phyloP scores from a whole-genome alignment of 2,329 filamentous ascomycete genomes.

The Talaromyces sp. region DNA sequence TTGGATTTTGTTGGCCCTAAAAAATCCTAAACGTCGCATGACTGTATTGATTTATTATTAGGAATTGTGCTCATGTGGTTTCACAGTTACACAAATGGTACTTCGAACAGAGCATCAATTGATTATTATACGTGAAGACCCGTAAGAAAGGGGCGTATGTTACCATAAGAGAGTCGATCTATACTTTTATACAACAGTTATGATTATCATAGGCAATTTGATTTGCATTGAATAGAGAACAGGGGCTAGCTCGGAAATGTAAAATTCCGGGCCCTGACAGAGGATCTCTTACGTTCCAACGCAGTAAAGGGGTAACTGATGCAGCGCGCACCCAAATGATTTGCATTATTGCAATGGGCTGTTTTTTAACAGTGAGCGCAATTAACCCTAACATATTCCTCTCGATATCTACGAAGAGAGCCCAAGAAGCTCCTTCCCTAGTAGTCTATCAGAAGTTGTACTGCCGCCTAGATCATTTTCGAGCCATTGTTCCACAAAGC shows the following conservation, averaged over 20 bases:
- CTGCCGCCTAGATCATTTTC: neutral
- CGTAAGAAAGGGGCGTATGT: neutral
- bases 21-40: neutral
- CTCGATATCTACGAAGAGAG: neutral
- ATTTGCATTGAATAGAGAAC: neutral
- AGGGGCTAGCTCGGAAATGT: neutral
- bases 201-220: neutral
- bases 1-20: neutral
- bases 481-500: neutral
- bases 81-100: neutral
- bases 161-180: neutral
- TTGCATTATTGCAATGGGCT: neutral
- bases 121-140: neutral
- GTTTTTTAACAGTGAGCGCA: neutral
- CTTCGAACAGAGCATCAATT: neutral
- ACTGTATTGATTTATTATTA: neutral
- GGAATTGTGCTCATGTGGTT: neutral
- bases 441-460: neutral
- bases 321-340: neutral
- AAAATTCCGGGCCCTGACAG: neutral
- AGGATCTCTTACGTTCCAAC: neutral
- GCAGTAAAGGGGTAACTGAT: neutral
- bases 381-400: constrained; percentile 29
- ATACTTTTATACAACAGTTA: neutral
- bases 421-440: neutral